Base-by-base conservation (phyloP, 768 basidiomycete species). In the Zangia roseola region DNA sequence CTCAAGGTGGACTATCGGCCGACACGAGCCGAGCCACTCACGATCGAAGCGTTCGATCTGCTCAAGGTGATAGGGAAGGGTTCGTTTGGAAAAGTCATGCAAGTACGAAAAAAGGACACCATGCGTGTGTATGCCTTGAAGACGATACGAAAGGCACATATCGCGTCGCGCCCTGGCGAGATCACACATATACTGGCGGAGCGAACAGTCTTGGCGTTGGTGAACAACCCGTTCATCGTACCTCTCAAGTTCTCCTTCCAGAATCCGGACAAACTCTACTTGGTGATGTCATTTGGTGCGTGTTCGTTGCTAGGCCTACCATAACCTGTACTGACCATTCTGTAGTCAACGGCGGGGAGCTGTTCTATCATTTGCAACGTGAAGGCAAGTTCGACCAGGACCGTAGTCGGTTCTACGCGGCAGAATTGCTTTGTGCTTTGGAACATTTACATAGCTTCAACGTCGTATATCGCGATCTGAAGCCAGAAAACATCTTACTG, bases 241-340 rank as follows among this genome's bases (percentile, higher is more conserved):
- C 97, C 95, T 17, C 84, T 99, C 69, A 98, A 99, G 65, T 97
- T 99, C 71, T 95, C 93, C 5, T 99, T 98, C 80, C 95, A 99
- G 72, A 94, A 87, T 52, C 90, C 90, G 2, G 95, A 98, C 67
- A 99, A 99, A 68, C 75, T 99, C 6, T 99, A 99, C 67, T 74
- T 99, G 47, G 92, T 97, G 31, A 90, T 99, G 86, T 94, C 94
- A 20, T 98, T 97, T 60, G 87, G 89, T 88, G 42, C 49, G 84
- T 70, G 8, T 38, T 13, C 17, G 14, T 1, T 23, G 19, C n/a
- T n/a, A 3, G 10, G 17, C 34, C 0, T 31, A 6, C 19, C 10
- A 16, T 56, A 40, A 44, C 40, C 10, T 10, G 36, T 45, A 48
- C 35, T 31, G 26, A 56, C 14, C 19, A 14, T 0, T 43, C 17